Percentiles rank a stretch among this genome's conserved stretches.
Conservation (phyloP, 2,329 filamentous ascomycete genomes). For the Diaporthe sp. region DNA sequence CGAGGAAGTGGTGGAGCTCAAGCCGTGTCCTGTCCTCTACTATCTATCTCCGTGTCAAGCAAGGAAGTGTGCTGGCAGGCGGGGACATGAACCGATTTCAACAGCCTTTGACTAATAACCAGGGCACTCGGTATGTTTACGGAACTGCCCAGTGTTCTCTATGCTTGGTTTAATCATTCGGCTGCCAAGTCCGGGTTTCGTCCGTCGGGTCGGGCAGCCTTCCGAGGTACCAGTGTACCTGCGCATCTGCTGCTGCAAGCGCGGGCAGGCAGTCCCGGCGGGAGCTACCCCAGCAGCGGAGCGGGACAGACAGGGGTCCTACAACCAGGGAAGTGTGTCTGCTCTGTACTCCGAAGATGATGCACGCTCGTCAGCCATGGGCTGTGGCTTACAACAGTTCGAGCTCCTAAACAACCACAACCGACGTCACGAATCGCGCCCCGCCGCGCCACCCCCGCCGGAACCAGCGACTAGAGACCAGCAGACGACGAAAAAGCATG, state of each 20-base stretch:
- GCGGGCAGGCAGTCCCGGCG: constrained; percentile 5
- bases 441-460: neutral
- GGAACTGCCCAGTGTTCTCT: neutral
- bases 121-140: constrained; percentile 7
- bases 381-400: neutral
- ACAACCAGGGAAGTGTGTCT: neutral
- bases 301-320: constrained; percentile 11
- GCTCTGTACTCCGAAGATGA: neutral
- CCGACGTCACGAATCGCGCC: neutral
- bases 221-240: neutral
- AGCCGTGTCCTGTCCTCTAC: neutral
- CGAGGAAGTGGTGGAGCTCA: neutral
- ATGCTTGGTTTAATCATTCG: neutral
- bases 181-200: constrained; percentile 5
- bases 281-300: constrained; percentile 25
- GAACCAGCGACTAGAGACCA: neutral
- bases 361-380: constrained; percentile 6
- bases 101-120: constrained; percentile 15
- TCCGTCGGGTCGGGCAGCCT: constrained; percentile 12
- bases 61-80: constrained; percentile 6
- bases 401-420: neutral
- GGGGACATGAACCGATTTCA: neutral
- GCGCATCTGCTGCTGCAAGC: neutral
- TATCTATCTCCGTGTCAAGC: neutral
- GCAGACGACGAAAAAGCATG: neutral